Evolutionary conservation across 805 yeast genomes (phyloP), one percentile per base, ranked within the genome.

Genomic region (Hanseniaspora hatyaiensis): DNA sequence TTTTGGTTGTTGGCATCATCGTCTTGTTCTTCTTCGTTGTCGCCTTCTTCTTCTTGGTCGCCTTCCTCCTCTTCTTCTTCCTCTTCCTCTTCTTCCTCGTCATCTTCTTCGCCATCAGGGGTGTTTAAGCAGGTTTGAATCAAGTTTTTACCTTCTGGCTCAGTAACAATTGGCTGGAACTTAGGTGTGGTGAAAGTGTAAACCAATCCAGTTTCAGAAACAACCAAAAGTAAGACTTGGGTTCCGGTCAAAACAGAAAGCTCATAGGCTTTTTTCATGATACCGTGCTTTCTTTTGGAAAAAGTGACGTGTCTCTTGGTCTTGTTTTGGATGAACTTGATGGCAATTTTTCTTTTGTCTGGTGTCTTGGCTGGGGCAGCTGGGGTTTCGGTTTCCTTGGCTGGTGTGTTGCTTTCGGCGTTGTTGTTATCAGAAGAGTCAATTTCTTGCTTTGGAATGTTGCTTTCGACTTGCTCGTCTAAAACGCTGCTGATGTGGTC

Each of bases 231-330:
- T 54, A 92, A 73, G 24, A 92, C 97, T 66, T 92, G 98, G 28
- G 98, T 92, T 50, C 98, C 98, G 12, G 98, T 92, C 57, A 92
- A 74, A 46, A 92, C 97, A 18, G 95, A 82, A 54, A 92, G 73
- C 65, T 92, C 98, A 67, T 89, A 92, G n/a, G 98, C 98, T 70
- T 92, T 92, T 70, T 92, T 92, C 98, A 92, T 92, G 60, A 92
- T 89, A 57, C 98, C 98, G 39, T 96, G 97, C 68, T 89, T 89
- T 68, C 98, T 82, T 70, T 92, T 92, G 47, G 96, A 86, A 60
- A 92, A 92, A 26, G 98, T 92, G 58, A 92, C 94, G 67, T 92
- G 98, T 61, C 98, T 84, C 65, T 98, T 79, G 18, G 95, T 85
- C 69, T 92, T 92, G 66, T 92, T 96, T 69, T 89, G 95, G 60